Conservation (phyloP, 306 rosid genomes). For the Lathyrus sativus region DNA sequence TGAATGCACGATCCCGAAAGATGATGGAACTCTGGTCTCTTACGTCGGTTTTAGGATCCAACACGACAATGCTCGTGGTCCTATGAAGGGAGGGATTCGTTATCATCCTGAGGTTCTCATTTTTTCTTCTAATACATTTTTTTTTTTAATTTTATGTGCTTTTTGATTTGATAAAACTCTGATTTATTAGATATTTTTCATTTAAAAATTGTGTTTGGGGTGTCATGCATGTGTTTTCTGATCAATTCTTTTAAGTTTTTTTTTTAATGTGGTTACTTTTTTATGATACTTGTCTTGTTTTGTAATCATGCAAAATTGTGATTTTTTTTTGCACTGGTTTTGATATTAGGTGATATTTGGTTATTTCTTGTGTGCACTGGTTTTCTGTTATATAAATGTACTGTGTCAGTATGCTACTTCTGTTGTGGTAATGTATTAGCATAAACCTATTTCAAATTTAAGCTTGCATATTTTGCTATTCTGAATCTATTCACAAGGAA, state of each 20-base stretch:
- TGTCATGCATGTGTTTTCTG: not conserved
- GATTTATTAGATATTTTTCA: not conserved
- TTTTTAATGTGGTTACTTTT: not conserved
- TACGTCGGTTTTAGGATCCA: constrained; percentile 78
- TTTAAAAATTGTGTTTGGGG: not conserved
- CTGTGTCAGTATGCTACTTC: constrained; percentile 1
- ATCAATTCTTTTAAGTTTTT: not conserved
- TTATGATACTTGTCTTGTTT: not conserved
- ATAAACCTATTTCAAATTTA: not conserved
- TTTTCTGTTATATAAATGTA: not conserved
- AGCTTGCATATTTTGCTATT: not conserved
- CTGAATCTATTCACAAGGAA: not conserved
- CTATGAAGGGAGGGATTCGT: constrained; percentile 84
- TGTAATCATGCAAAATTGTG: constrained; percentile 12
- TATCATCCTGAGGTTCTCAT: constrained; percentile 71
- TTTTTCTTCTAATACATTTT: not conserved
- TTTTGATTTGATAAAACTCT: not conserved
- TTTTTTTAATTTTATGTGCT: not conserved
- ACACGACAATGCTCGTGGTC: constrained; percentile 87
- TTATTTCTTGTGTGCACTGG: not conserved
- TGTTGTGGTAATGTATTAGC: not conserved
- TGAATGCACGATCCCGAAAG: constrained; percentile 77
- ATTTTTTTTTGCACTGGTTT: not conserved
- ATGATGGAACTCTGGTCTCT: constrained; percentile 69
- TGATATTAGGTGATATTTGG: not conserved